Conservation (phyloP, 345 rosid species). For the Populus ilicifolia region DNA sequence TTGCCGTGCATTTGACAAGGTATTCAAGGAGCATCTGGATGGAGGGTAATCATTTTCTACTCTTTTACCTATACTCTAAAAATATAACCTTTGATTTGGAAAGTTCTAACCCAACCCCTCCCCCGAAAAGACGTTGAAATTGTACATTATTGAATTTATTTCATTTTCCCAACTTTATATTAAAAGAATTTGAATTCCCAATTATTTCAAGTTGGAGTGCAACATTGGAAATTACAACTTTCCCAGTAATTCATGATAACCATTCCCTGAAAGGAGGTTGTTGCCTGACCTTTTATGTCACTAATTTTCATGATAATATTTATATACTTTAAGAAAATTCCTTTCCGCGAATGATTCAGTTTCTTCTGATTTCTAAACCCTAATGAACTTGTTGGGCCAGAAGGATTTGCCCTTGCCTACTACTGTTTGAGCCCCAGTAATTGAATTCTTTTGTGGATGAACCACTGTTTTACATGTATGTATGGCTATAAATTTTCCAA, state of each 20-base stretch:
- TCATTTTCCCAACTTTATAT: neutral
- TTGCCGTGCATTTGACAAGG: conserved; percentile 39
- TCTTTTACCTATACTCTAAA: neutral
- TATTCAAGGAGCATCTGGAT: conserved; percentile 41
- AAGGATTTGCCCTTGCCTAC: neutral
- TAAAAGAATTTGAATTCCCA: too few relatives aligned
- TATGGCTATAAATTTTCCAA: neutral
- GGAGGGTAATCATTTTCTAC: conserved; percentile 30
- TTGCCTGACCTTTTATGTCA: neutral
- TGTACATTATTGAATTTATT: neutral
- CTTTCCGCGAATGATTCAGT: neutral
- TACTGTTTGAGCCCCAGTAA: neutral
- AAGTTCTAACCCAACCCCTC: neutral
- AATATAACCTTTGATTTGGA: neutral
- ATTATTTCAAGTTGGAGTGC: too few relatives aligned
- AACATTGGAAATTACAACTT: neutral
- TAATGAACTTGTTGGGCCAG: neutral
- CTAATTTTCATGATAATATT: neutral
- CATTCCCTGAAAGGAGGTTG: neutral
- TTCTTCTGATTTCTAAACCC: neutral
- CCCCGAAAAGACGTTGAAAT: neutral
- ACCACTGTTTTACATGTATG: neutral
- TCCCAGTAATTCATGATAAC: neutral
- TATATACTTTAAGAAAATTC: neutral
- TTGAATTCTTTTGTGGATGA: neutral